A percentile compares a stretch with the other conserved stretches of the same genome.
Evolutionary conservation across 768 basidiomycete species (phyloP).

Genomic region (Mycena vulgaris): DNA sequence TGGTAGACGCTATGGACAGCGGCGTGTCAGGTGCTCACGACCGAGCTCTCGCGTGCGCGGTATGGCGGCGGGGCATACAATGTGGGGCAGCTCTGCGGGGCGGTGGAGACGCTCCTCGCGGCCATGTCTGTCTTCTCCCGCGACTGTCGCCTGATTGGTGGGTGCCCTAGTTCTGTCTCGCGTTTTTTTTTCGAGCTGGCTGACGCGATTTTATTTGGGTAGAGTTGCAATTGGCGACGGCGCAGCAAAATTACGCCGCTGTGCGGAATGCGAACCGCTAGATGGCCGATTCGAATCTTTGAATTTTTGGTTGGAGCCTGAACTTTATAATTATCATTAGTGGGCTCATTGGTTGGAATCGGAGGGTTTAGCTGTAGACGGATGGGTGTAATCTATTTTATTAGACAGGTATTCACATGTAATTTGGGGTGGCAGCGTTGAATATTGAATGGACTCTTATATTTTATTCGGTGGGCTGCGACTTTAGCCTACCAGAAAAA

Average conservation of each 20-base stretch:
- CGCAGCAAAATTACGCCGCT: conserved; percentile 22
- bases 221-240: conserved; percentile 28
- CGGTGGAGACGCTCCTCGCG: conserved; percentile 15
- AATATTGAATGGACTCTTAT: no score
- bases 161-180: no score
- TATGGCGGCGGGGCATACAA: not conserved
- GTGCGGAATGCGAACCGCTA: not conserved
- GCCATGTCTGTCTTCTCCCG: conserved; percentile 30
- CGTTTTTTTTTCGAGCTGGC: not conserved
- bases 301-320: no score
- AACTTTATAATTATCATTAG: no score
- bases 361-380: no score
- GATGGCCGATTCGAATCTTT: no score
- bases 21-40: conserved; percentile 25
- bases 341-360: no score
- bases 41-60: conserved; percentile 17
- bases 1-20: conserved; percentile 30
- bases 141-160: conserved; percentile 29
- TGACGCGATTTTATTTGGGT: not conserved
- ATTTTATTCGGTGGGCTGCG: no score
- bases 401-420: no score
- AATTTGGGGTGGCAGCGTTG: no score
- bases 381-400: no score
- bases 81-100: not conserved
- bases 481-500: no score